Percentiles rank a stretch among this genome's conserved stretches.
Evolutionary conservation across 2,329 filamentous ascomycete genomes (phyloP).

Genomic region (Pseudogymnoascus sp.): DNA sequence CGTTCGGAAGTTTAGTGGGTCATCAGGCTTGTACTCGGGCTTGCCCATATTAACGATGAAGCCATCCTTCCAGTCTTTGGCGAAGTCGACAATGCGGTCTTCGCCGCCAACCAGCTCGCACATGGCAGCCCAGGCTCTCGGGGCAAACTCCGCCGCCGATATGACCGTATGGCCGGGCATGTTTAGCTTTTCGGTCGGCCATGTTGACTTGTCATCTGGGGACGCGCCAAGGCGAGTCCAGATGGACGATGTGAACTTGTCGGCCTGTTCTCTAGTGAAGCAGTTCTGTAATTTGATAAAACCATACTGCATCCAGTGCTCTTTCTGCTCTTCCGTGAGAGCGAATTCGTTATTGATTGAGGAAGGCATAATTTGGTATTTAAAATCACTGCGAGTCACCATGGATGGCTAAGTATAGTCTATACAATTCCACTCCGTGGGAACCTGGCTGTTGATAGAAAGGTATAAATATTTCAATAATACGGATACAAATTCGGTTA

Average conservation of each 20-base stretch:
- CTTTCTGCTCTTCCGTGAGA: too few species aligned
- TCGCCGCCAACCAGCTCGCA: constrained; percentile 57
- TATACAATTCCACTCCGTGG: too few species aligned
- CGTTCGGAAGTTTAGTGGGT: constrained; percentile 34
- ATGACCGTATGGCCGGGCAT: constrained; percentile 53
- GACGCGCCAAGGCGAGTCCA: constrained; percentile 59
- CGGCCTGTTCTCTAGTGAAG: too few species aligned
- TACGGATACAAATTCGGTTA: too few species aligned
- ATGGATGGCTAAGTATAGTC: too few species aligned
- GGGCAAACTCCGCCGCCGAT: constrained; percentile 46
- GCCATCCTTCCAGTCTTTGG: constrained; percentile 49
- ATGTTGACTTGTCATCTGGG: constrained; percentile 53
- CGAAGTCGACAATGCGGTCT: constrained; percentile 38
- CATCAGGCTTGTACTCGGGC: constrained; percentile 33
- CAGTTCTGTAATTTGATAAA: too few species aligned
- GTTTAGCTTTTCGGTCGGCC: constrained; percentile 50
- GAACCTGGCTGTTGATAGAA: too few species aligned
- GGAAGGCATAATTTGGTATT: too few species aligned
- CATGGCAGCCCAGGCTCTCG: constrained; percentile 57
- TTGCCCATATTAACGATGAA: constrained; percentile 47
- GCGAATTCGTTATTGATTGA: too few species aligned
- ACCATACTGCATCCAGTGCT: too few species aligned
- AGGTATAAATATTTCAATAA: too few species aligned
- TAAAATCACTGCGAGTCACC: too few species aligned
- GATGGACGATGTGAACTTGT: constrained; percentile 24